phyloP scores from a whole-genome alignment of 352 stramenopile species.

The Phytophthora parvispora region DNA sequence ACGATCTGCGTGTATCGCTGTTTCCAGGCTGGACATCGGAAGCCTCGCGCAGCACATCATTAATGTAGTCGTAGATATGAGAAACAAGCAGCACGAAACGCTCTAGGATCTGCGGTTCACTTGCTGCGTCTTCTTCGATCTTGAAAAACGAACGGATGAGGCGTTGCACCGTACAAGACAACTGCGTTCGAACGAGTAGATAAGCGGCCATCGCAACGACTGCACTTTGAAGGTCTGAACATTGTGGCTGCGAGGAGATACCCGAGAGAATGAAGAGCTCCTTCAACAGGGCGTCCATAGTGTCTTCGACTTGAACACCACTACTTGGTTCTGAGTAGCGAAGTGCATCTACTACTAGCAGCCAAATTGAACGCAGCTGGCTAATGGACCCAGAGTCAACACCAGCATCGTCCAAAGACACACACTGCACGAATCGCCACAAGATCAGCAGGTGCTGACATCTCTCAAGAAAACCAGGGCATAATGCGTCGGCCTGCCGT shows the following conservation, averaged over 20 bases:
- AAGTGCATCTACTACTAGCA: slow-evolving; percentile 7
- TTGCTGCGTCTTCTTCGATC: too few species aligned
- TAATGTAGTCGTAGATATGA: not conserved
- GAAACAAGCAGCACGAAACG: too few species aligned
- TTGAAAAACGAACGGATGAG: too few species aligned
- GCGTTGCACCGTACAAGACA: too few species aligned
- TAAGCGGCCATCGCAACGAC: too few species aligned
- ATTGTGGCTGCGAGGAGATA: too few species aligned
- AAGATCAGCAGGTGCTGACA: slow-evolving; percentile 25
- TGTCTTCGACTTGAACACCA: not conserved
- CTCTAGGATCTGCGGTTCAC: too few species aligned
- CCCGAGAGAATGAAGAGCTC: too few species aligned
- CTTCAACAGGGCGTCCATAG: slow-evolving; percentile 4
- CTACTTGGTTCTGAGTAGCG: not conserved
- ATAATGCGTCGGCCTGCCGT: not conserved
- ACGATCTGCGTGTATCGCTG: too few species aligned
- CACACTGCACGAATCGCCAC: slow-evolving; percentile 16
- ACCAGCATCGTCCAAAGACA: slow-evolving; percentile 1
- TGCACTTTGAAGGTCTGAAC: not conserved
- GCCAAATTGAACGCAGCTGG: slow-evolving; percentile 12
- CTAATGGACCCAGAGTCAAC: slow-evolving; percentile 3
- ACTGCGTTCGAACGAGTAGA: too few species aligned
- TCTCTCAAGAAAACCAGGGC: slow-evolving; percentile 13
- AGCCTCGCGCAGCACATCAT: not conserved
- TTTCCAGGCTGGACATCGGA: too few species aligned